A percentile compares a stretch with the other conserved stretches of the same genome.
phyloP scores from a whole-genome alignment of 2,329 filamentous ascomycete genomes.

The Cladophialophora yegresii region DNA sequence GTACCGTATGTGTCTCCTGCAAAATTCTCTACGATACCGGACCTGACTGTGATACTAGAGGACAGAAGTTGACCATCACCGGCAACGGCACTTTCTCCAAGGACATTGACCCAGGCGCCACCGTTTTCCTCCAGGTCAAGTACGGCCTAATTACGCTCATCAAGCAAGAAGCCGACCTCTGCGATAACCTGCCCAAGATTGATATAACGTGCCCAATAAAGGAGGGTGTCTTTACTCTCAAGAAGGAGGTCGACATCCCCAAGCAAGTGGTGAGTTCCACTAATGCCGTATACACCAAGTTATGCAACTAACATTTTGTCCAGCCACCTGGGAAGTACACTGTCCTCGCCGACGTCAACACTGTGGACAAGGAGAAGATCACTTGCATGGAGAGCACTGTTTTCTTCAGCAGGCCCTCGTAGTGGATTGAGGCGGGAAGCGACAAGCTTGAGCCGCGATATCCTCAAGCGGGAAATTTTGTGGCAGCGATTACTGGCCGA shows the following conservation, averaged over 20 bases:
- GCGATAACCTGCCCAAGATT: conserved; percentile 68
- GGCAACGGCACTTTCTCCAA: conserved; percentile 75
- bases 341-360: conserved; percentile 83
- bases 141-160: conserved; percentile 91
- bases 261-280: conserved; percentile 57
- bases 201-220: conserved; percentile 86
- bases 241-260: conserved; percentile 85
- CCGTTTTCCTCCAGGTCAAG: conserved; percentile 82
- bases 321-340: conserved; percentile 75
- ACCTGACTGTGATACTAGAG: conserved; percentile 57
- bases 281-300: not conserved
- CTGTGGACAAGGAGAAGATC: conserved; percentile 69
- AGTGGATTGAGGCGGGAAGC: not conserved
- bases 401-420: conserved; percentile 22
- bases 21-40: not conserved
- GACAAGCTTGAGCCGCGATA: not conserved
- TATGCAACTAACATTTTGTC: conserved; percentile 18
- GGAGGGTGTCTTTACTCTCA: conserved; percentile 71
- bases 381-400: conserved; percentile 75
- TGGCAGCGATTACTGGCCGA: not conserved
- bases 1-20: conserved; percentile 72
- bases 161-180: conserved; percentile 77
- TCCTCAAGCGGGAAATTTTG: not conserved
- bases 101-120: conserved; percentile 73
- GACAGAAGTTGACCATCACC: conserved; percentile 72